Base-by-base conservation (phyloP, 192 early-diverging fungal species). In the Lobosporangium transversale region DNA sequence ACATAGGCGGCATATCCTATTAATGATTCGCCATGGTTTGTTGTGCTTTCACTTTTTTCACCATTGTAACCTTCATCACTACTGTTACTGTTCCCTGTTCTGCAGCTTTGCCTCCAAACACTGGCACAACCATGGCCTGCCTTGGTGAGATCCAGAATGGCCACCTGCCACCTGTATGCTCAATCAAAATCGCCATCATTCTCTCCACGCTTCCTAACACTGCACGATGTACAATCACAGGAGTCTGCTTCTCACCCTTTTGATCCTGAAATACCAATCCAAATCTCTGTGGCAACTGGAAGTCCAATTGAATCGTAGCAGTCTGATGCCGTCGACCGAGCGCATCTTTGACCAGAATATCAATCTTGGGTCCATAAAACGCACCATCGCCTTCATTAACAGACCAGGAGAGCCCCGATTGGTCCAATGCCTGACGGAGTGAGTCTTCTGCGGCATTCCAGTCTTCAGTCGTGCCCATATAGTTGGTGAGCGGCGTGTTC, bases 341-440 rank as follows among this genome's bases (percentile, higher is more conserved):
- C 2, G 90, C 91, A 69, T 98, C 97, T 55, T 80, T 80, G 1
- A 98, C 90, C 54, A 89, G 86, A 23, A 96, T 88, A 67, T 98
- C 96, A 59, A 98, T 96, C 70, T 98, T 98, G 57, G 96, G 96
- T 2, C 96, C 96, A 75, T 98, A 98, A 68, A 98, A 98, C 1
- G 94, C 96, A 6, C 95, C 96, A 74, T 98, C 96, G 8, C 93
- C 94, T 31, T 85, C 79, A 42, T 94, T 95, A 9, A 93, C 59
- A 0, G 86, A 80, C 91, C 93, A 96, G 5, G 68, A 52, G 37
- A 79, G 50, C 3, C 87, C 88, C 0, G 83, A 89, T 2, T 66
- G 79, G 45, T 89, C 68, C 37, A 98, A 81, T 2, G 93, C 95
- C 9, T 87, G 81, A 14, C 78, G 83, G 2, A 98, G 81, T 17